These are phyloP conservation scores for Elymus sibiricus DNA, from an alignment of 176 grass and related monocot species.

Conservation along the genomic window DNA sequence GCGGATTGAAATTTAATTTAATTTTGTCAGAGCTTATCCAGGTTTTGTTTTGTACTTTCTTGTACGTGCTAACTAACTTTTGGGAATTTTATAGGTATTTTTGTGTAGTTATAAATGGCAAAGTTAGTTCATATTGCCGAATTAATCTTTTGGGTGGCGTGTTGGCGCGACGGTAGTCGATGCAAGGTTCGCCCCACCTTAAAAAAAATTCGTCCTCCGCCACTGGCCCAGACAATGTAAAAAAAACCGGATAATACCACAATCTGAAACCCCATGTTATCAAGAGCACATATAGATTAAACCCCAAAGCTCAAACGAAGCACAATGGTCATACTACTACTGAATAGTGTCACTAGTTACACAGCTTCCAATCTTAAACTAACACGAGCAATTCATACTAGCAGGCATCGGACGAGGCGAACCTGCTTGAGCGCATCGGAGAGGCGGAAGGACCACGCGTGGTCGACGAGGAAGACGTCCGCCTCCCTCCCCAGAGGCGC, in stretches of 20 bases:
- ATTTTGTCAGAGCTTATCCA: too few relatives aligned
- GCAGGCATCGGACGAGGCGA: background rate
- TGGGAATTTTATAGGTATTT: too few relatives aligned
- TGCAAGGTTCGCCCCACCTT: too few relatives aligned
- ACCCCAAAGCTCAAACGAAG: background rate
- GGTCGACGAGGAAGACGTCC: slow-evolving; percentile 87
- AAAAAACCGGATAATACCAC: background rate
- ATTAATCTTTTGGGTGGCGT: too few relatives aligned
- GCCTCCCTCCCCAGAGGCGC: slow-evolving; percentile 40
- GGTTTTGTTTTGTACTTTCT: too few relatives aligned
- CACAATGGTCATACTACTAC: background rate
- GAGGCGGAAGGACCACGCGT: slow-evolving; percentile 94
- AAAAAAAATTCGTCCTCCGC: too few relatives aligned
- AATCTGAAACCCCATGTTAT: background rate
- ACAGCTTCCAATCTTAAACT: background rate
- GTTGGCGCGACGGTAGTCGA: too few relatives aligned
- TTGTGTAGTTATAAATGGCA: too few relatives aligned
- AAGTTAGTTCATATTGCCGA: too few relatives aligned
- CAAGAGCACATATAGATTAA: background rate
- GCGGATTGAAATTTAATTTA: too few relatives aligned
- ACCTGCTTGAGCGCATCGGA: slow-evolving; percentile 84
- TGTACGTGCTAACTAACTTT: too few relatives aligned
- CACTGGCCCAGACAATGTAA: background rate
- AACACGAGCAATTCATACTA: background rate
- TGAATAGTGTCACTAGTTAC: background rate